phyloP scores from a whole-genome alignment of 371 early-diverging fungal species.

The Phascolomyces articulosus region DNA sequence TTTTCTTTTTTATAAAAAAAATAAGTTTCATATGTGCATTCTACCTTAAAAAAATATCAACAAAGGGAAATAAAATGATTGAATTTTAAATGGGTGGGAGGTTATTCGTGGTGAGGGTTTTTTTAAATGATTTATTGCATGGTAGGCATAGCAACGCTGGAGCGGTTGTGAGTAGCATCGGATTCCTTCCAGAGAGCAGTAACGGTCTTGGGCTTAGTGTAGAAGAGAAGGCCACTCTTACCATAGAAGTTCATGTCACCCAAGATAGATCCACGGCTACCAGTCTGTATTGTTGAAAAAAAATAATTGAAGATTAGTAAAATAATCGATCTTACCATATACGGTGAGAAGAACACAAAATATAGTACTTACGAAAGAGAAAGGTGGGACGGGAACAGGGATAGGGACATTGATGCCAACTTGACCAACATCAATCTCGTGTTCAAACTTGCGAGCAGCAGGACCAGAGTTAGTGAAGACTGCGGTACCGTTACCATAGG shows the following conservation, averaged over 20 bases:
- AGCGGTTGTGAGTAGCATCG: slow-evolving; percentile 51
- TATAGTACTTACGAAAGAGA: slow-evolving; percentile 70
- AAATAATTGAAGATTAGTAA: background rate
- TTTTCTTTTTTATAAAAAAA: too few species aligned
- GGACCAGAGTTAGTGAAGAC: slow-evolving; percentile 94
- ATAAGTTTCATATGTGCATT: too few species aligned
- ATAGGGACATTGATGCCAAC: slow-evolving; percentile 93
- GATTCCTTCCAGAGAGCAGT: slow-evolving; percentile 92
- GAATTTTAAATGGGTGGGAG: too few species aligned
- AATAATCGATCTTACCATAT: background rate
- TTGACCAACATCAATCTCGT: slow-evolving; percentile 93
- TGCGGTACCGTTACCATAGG: slow-evolving; percentile 96
- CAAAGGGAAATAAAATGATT: too few species aligned
- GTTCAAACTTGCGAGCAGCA: slow-evolving; percentile 87
- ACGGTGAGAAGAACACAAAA: background rate
- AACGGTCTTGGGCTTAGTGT: slow-evolving; percentile 94
- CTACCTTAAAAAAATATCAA: too few species aligned
- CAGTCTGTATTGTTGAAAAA: slow-evolving; percentile 59
- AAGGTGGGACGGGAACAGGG: slow-evolving; percentile 98
- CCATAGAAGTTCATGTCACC: slow-evolving; percentile 97
- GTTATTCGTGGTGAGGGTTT: too few species aligned
- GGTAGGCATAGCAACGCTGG: slow-evolving; percentile 30
- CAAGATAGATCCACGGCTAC: slow-evolving; percentile 88
- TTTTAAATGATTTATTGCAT: slow-evolving; percentile 10
- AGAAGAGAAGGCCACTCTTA: slow-evolving; percentile 82